These are phyloP conservation scores for Sanghuangporus baumii DNA, from an alignment of 1,284 basidiomycete genomes.

Conservation along the genomic window DNA sequence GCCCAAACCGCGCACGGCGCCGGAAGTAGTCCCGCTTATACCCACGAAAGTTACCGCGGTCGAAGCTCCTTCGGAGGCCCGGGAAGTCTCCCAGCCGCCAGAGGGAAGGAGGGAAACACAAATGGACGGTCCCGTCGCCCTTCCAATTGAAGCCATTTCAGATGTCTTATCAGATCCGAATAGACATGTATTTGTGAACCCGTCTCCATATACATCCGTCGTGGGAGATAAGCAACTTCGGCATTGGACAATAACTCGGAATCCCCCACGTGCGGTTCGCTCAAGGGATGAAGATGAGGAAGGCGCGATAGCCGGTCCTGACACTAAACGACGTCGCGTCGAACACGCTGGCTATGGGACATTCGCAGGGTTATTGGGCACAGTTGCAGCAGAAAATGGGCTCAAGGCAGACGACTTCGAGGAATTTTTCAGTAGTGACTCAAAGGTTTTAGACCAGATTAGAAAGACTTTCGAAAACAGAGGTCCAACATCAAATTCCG, in stretches of 20 bases:
- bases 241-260: slow-evolving; percentile 40
- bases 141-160: slow-evolving; percentile 3
- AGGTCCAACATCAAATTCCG: not conserved
- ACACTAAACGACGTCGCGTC: slow-evolving; percentile 42
- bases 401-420: slow-evolving; percentile 32
- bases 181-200: slow-evolving; percentile 2
- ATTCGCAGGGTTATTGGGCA: slow-evolving; percentile 44
- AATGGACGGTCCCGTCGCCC: not conserved
- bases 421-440: slow-evolving; percentile 30
- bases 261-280: slow-evolving; percentile 37
- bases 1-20: slow-evolving; percentile 49
- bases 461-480: slow-evolving; percentile 23
- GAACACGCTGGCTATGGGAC: slow-evolving; percentile 57
- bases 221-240: slow-evolving; percentile 22
- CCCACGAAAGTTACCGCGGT: slow-evolving; percentile 30
- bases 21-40: slow-evolving; percentile 52
- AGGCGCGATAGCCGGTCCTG: slow-evolving; percentile 25
- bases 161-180: slow-evolving; percentile 8
- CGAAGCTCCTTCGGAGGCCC: not conserved
- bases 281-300: slow-evolving; percentile 52
- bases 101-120: slow-evolving; percentile 16
- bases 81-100: slow-evolving; percentile 7
- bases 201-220: not conserved
- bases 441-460: slow-evolving; percentile 30
- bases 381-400: slow-evolving; percentile 43